These are phyloP conservation scores for Pezicula rhizophila DNA, from an alignment of 2,329 filamentous ascomycete genomes.

Conservation along the genomic window DNA sequence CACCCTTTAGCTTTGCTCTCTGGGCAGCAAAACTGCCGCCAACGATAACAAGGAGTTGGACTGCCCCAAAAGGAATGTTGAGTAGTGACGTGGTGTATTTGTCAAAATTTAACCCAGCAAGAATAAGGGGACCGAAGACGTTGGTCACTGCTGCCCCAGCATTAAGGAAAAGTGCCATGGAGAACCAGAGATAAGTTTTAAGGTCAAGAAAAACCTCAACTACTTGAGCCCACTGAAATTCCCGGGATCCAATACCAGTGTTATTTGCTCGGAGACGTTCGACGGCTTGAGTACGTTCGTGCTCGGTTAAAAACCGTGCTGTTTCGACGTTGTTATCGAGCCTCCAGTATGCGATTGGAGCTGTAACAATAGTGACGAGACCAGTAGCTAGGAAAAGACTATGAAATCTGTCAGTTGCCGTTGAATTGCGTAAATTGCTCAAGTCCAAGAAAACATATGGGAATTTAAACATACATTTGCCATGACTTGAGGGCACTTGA, in stretches of 20 bases:
- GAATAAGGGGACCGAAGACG: conserved; percentile 59
- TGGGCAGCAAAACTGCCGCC: conserved; percentile 52
- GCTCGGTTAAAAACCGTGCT: conserved; percentile 52
- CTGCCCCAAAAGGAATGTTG: conserved; percentile 60
- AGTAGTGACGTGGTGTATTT: conserved; percentile 52
- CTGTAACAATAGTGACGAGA: conserved; percentile 51
- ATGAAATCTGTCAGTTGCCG: conserved; percentile 38
- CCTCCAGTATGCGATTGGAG: conserved; percentile 51
- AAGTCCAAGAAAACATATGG: too few species aligned
- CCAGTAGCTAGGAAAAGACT: conserved; percentile 64
- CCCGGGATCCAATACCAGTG: conserved; percentile 66
- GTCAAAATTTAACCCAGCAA: conserved; percentile 54
- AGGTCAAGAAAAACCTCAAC: conserved; percentile 41
- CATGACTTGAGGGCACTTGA: conserved; percentile 32
- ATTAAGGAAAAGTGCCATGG: conserved; percentile 55
- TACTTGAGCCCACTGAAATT: conserved; percentile 63
- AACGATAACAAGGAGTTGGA: conserved; percentile 56
- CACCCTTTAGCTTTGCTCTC: conserved; percentile 49
- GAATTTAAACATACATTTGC: conserved; percentile 21
- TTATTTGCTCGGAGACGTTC: conserved; percentile 70
- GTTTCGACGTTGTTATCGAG: conserved; percentile 49
- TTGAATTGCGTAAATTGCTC: too few species aligned
- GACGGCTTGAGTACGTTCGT: conserved; percentile 61
- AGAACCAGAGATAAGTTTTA: conserved; percentile 54
- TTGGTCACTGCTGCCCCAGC: conserved; percentile 57